phyloP scores from a whole-genome alignment of 1,284 basidiomycete species.

The Sparassis latifolia region DNA sequence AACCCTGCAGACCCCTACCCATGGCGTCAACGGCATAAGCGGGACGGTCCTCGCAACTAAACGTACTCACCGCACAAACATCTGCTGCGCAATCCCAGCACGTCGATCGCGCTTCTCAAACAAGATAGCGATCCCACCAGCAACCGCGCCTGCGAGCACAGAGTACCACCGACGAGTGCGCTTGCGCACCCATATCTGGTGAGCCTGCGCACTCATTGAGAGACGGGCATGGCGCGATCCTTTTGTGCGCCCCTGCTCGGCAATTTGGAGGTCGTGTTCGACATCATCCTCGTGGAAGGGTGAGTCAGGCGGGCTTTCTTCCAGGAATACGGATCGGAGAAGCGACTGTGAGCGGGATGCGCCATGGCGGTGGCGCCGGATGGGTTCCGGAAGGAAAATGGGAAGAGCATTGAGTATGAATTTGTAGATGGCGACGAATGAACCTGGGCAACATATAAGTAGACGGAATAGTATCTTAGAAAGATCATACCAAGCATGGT shows the following conservation, averaged over 20 bases:
- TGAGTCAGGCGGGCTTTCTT: constrained; percentile 8
- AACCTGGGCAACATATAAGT: constrained; percentile 36
- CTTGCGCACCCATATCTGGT: constrained; percentile 55
- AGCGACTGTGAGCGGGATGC: constrained; percentile 30
- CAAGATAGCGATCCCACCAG: constrained; percentile 76
- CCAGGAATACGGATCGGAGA: constrained; percentile 16
- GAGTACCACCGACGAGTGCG: constrained; percentile 82
- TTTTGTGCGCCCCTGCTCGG: constrained; percentile 8
- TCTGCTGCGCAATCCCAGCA: constrained; percentile 81
- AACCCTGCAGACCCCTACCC: constrained; percentile 74
- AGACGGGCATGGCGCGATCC: constrained; percentile 41
- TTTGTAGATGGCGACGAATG: constrained; percentile 80
- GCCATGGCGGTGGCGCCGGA: constrained; percentile 12
- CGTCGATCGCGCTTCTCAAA: constrained; percentile 74
- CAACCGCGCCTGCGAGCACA: constrained; percentile 78
- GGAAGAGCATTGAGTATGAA: constrained; percentile 79
- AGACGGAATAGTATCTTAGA: neutral
- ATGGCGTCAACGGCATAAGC: neutral
- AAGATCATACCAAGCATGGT: constrained; percentile 67
- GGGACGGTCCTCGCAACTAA: neutral
- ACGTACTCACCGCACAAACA: constrained; percentile 72
- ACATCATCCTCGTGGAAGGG: constrained; percentile 19
- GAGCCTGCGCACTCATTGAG: constrained; percentile 56
- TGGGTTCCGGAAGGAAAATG: constrained; percentile 57
- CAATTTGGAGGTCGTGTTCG: constrained; percentile 13